Base-by-base conservation (phyloP, 2,329 filamentous ascomycete genomes). In the Calonectria pauciramosa region DNA sequence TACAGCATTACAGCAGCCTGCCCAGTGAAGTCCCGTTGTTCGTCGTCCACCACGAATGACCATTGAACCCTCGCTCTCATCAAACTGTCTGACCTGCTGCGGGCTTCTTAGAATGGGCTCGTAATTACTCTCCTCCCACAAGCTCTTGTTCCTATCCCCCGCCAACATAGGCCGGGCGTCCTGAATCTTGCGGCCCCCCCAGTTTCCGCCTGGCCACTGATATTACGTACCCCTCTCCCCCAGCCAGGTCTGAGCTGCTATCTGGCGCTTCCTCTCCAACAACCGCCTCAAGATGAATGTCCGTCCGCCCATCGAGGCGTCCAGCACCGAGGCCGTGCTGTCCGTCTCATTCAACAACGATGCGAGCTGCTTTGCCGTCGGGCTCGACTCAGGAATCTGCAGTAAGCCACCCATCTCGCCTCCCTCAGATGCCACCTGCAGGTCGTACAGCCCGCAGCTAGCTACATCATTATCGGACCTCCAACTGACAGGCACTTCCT, bases 261-360 rank as follows among this genome's bases (percentile, higher is more conserved):
- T 65, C 60, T 65, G 67, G 54, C 41, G 34, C 60, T 41, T 73
- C 60, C 34, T 66, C 47, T 70, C 47, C 59, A 78, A 74, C 74
- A 70, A 70, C 73, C 70, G 49, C 52, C 52, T 28, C 74, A 77
- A 75, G 68, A 99, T 99, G 97, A 97, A 99, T 84, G 97, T 96
- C 54, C 91, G 96, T 73, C 94, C 94, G 68, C 92, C 94, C 71
- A 95, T 99, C 82, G 95, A 98, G 87, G 92, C 92, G 66, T 92
- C 94, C 23, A 90, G 90, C 54, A 92, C 93, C 69, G 93, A 94
- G 6, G 91, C 93, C 75, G 96, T 96, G 14, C 90, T 98, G 47
- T 97, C 95, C 18, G 92, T 94, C 59, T 92, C 94, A 11, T 98
- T 98, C 87, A 99, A 98, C 83, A 90, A 92, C 81, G 95, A 97